These are phyloP conservation scores for Pisolithus thermaeus DNA, from an alignment of 1,284 basidiomycete species.

Conservation along the genomic window DNA sequence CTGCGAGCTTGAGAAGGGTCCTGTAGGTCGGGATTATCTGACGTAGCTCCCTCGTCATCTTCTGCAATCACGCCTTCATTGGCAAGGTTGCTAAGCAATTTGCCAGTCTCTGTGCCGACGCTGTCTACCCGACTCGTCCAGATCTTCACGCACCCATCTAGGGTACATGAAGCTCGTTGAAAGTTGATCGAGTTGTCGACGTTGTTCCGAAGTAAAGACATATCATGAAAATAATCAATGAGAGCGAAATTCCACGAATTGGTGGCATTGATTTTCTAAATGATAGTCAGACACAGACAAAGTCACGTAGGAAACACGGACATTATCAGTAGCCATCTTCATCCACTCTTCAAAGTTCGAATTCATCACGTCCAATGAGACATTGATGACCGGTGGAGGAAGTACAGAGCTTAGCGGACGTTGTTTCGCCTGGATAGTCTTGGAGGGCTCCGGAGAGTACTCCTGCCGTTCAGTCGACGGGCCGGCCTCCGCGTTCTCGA, in stretches of 20 bases:
- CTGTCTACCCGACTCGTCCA: constrained; percentile 98
- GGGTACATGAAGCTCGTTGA: constrained; percentile 94
- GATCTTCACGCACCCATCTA: constrained; percentile 99
- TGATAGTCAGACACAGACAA: constrained; percentile 10
- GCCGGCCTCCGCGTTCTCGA: constrained; percentile 49
- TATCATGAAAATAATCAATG: constrained; percentile 99
- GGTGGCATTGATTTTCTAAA: constrained; percentile 95
- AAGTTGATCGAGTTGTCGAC: constrained; percentile 96
- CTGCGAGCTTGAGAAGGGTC: constrained; percentile 54
- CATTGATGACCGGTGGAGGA: constrained; percentile 52
- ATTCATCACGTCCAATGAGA: constrained; percentile 75
- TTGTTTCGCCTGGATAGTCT: constrained; percentile 41
- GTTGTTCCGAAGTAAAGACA: constrained; percentile 91
- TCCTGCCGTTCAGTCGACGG: constrained; percentile 43
- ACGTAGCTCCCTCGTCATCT: constrained; percentile 53
- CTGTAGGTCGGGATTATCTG: constrained; percentile 56
- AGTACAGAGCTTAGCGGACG: constrained; percentile 58
- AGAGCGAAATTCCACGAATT: constrained; percentile 99
- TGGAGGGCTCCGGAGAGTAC: constrained; percentile 33
- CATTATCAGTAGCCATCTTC: constrained; percentile 99
- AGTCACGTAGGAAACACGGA: constrained; percentile 36
- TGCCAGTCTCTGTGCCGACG: constrained; percentile 95
- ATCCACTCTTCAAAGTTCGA: constrained; percentile 99
- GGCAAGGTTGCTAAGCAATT: constrained; percentile 89
- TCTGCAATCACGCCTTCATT: constrained; percentile 54